Conservation (phyloP, 164 flowering plant genomes). For the Pachysandra terminalis region DNA sequence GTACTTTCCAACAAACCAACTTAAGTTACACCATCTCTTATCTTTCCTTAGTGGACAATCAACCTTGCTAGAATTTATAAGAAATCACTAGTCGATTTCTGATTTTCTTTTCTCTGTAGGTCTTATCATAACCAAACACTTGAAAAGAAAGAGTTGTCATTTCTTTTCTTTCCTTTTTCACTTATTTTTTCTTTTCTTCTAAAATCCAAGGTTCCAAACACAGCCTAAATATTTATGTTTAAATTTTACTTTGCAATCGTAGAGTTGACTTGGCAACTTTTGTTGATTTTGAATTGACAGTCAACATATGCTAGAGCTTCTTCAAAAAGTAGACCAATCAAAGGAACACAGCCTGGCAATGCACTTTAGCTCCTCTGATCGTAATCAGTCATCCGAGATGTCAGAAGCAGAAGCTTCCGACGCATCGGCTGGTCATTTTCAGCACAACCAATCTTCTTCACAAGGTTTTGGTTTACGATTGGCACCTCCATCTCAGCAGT, state of each 20-base stretch:
- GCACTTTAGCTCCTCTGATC: constrained; percentile 41
- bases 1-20: too few species aligned
- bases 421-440: constrained; percentile 45
- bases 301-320: constrained; percentile 90
- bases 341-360: constrained; percentile 33
- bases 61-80: too few species aligned
- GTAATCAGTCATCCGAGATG: constrained; percentile 33
- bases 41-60: too few species aligned
- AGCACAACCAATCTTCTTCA: constrained; percentile 43
- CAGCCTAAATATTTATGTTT: background rate
- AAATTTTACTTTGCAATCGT: background rate
- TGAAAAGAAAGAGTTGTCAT: too few species aligned
- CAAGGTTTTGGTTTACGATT: constrained; percentile 74
- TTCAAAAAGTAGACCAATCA: constrained; percentile 79
- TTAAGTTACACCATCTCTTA: too few species aligned
- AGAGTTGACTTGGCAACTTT: background rate
- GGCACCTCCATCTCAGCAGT: constrained; percentile 68
- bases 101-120: too few species aligned
- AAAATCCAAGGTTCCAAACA: too few species aligned
- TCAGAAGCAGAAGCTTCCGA: constrained; percentile 40
- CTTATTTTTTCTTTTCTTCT: too few species aligned
- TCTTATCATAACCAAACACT: too few species aligned
- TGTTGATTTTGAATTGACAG: constrained; percentile 33
- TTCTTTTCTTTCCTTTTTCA: too few species aligned
- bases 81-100: too few species aligned